phyloP scores from a whole-genome alignment of 164 flowering plant genomes.

The Santalum album region DNA sequence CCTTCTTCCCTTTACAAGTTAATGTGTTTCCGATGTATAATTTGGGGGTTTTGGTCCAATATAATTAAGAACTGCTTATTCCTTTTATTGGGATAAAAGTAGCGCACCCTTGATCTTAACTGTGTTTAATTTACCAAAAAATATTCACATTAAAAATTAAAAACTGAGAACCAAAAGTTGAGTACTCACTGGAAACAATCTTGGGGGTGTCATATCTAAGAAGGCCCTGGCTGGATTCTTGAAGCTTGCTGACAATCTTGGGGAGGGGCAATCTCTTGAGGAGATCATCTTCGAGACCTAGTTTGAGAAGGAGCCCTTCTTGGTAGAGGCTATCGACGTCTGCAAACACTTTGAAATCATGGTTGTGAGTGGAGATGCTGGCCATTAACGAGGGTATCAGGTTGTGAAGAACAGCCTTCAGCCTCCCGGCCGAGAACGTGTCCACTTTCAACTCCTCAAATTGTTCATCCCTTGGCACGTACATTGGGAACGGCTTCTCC shows the following conservation, averaged over 20 bases:
- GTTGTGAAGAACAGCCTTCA: slow-evolving; percentile 76
- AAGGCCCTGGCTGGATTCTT: slow-evolving; percentile 57
- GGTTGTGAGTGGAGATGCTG: slow-evolving; percentile 51
- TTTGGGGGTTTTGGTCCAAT: too few relatives aligned
- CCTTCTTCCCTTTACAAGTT: too few relatives aligned
- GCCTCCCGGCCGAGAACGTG: slow-evolving; percentile 57
- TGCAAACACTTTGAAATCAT: slow-evolving; percentile 63
- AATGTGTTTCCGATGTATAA: too few relatives aligned
- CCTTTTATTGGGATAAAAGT: too few relatives aligned
- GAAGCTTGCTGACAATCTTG: slow-evolving; percentile 32
- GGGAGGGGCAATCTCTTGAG: slow-evolving; percentile 70
- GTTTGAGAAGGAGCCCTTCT: slow-evolving; percentile 64
- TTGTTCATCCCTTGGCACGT: slow-evolving; percentile 90
- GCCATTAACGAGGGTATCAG: slow-evolving; percentile 63
- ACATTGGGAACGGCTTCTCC: slow-evolving; percentile 88
- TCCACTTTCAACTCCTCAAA: slow-evolving; percentile 77
- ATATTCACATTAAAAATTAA: not conserved
- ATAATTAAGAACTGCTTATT: too few relatives aligned
- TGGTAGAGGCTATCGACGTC: slow-evolving; percentile 76
- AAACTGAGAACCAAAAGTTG: not conserved
- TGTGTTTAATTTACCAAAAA: not conserved
- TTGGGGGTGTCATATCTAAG: slow-evolving; percentile 74
- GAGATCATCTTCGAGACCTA: slow-evolving; percentile 59
- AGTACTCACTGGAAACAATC: slow-evolving; percentile 67
- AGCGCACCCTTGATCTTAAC: slow-evolving; percentile 8